Percentiles rank a stretch among this genome's conserved stretches.
Conservation (phyloP, 2,329 filamentous ascomycete genomes). For the Pyrenochaeta sp. region DNA sequence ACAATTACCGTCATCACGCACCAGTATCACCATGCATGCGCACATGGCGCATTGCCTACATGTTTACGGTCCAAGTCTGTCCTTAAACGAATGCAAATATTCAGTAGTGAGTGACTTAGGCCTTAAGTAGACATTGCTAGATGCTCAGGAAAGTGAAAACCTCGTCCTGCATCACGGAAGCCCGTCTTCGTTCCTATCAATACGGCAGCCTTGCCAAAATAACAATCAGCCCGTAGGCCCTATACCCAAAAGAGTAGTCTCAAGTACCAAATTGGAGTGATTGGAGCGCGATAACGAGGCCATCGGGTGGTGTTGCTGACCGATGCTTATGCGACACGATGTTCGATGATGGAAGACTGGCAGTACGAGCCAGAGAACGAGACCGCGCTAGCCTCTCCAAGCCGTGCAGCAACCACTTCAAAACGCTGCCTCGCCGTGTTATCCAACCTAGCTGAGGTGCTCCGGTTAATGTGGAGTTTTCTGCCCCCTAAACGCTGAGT, state of each 20-base stretch:
- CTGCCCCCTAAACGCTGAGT: background rate
- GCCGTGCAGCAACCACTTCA: background rate
- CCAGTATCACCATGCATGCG: background rate
- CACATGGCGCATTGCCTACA: background rate
- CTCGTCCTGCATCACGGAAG: background rate
- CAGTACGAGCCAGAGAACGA: constrained; percentile 5
- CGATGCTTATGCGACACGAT: constrained; percentile 14
- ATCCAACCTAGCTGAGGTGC: background rate
- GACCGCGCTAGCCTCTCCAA: constrained; percentile 2
- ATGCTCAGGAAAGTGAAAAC: background rate
- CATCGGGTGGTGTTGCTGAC: constrained; percentile 7
- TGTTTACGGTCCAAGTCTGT: background rate
- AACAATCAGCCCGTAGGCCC: background rate
- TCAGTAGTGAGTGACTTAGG: background rate
- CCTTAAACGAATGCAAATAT: background rate
- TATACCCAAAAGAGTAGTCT: background rate
- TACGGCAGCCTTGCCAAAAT: background rate
- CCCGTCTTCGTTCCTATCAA: background rate
- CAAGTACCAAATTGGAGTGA: background rate
- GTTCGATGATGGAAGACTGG: background rate
- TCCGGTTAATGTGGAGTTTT: background rate
- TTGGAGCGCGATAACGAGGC: background rate
- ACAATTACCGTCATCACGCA: background rate
- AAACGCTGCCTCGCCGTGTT: background rate
- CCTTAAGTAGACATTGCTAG: background rate